Evolutionary conservation across 257 asterid genomes (phyloP), one percentile per base, ranked within the genome.

Genomic region (Nyctanthes arbortristis): DNA sequence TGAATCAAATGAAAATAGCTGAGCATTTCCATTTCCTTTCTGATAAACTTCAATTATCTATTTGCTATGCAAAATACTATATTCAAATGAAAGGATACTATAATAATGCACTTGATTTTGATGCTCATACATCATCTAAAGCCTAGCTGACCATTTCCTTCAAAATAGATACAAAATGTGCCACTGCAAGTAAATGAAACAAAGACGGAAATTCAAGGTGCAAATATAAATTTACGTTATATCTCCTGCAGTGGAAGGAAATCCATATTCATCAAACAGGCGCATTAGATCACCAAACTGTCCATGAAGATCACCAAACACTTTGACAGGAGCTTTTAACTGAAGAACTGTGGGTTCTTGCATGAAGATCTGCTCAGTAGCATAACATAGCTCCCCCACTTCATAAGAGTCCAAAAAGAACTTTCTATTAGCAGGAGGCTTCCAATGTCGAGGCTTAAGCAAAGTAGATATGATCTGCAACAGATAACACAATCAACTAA

Each of bases 211-310:
- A 28, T 30, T 31, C 43, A 63, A 63, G 63, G 33, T 63, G 59
- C 30, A 66, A 74, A 63, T 64, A 12, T 40, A 79, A 74, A 78
- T 95, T 84, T 79, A 94, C 99, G 98, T 89, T 18, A 94, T 85
- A 84, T 94, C 99, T 67, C 99, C 99, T 25, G 97, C 99, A 78
- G 98, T 86, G 59, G 98, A 94, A 78, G 99, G 99, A 87, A 89
- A 94, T 34, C 99, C 99, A 83, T 94, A 94, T 88, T 94, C 99
- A 77, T 94, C 99, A 78, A 94, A 94, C 31, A 94, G 93, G 47
- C 99, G 84, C 98, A 94, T 91, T 69, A 94, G 73, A 81, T 94
- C 99, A 77, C 98, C 98, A 77, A 94, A 94, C 84, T 94, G 99
- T 63, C 99, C 99, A 68, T 94, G 99, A 65, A 94, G 98, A 87